Evolutionary conservation across 139 green algal genomes (phyloP).

Genomic region (Helicosporidium sp.): DNA sequence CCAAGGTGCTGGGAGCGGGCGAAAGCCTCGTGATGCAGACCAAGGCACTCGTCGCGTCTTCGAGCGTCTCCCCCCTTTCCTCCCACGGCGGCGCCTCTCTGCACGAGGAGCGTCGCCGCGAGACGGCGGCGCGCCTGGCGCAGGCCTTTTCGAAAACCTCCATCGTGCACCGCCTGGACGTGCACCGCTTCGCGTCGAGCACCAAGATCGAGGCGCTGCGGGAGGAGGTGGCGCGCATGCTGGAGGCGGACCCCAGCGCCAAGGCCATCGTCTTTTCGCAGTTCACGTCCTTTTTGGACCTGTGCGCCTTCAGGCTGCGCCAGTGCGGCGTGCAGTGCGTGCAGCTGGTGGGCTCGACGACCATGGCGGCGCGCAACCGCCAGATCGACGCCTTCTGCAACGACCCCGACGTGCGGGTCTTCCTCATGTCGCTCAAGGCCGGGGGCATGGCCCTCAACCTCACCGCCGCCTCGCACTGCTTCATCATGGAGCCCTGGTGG

Average conservation of each 20-base stretch:
- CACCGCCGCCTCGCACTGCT: slow-evolving; percentile 63
- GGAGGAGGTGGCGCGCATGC: slow-evolving; percentile 48
- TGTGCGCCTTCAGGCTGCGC: slow-evolving; percentile 35
- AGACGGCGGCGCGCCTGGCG: background rate
- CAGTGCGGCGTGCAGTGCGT: slow-evolving; percentile 60
- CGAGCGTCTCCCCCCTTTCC: too few relatives aligned
- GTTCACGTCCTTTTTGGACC: slow-evolving; percentile 86
- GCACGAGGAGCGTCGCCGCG: too few relatives aligned
- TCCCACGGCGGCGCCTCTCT: too few relatives aligned
- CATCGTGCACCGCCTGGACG: slow-evolving; percentile 58
- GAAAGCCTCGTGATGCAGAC: too few relatives aligned
- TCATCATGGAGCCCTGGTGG: slow-evolving; percentile 73
- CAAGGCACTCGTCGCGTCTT: too few relatives aligned
- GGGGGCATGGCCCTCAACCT: slow-evolving; percentile 75
- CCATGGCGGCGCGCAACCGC: slow-evolving; percentile 41
- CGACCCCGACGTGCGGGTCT: slow-evolving; percentile 46
- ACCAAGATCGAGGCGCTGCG: slow-evolving; percentile 84
- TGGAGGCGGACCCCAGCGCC: slow-evolving; percentile 35
- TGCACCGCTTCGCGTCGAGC: slow-evolving; percentile 51
- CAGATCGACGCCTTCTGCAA: slow-evolving; percentile 60
- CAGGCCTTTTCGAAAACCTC: slow-evolving; percentile 19
- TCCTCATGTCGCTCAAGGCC: slow-evolving; percentile 66
- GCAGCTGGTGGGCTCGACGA: slow-evolving; percentile 65
- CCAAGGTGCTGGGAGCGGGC: too few relatives aligned
- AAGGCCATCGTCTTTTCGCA: slow-evolving; percentile 85